Evolutionary conservation across 768 basidiomycete species (phyloP).

Genomic region (Clathrus columnatus): DNA sequence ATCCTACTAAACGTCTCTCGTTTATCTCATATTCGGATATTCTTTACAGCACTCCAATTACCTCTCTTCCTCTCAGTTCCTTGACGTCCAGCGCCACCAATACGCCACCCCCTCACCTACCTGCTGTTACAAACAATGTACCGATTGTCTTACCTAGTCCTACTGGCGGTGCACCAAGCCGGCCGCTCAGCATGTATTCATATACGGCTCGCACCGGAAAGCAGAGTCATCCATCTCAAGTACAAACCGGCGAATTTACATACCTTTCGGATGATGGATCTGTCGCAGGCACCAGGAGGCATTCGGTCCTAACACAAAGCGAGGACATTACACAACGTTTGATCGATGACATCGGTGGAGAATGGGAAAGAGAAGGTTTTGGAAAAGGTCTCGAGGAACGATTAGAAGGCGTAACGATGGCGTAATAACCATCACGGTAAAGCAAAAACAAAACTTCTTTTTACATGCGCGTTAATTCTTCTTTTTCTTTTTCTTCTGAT

Average conservation of each 20-base stretch:
- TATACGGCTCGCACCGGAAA: background rate
- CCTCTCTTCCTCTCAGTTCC: constrained; percentile 61
- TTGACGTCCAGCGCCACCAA: constrained; percentile 51
- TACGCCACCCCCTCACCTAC: constrained; percentile 63
- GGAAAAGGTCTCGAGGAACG: constrained; percentile 79
- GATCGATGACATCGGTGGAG: constrained; percentile 64
- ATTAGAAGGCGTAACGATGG: constrained; percentile 39
- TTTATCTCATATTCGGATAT: constrained; percentile 88
- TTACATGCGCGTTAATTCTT: background rate
- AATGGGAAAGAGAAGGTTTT: constrained; percentile 82
- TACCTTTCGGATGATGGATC: background rate
- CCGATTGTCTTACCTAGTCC: constrained; percentile 14
- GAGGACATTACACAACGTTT: constrained; percentile 26
- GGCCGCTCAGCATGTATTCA: constrained; percentile 6
- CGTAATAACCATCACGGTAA: background rate
- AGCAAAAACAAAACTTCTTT: background rate
- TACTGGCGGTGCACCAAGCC: background rate
- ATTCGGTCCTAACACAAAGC: constrained; percentile 1
- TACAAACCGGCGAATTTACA: background rate
- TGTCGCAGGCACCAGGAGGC: constrained; percentile 5
- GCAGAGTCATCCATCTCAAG: background rate
- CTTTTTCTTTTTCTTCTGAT: background rate
- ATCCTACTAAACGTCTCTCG: constrained; percentile 62
- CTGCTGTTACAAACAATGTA: constrained; percentile 34
- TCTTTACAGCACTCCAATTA: constrained; percentile 64